Evolutionary conservation across 2,329 filamentous ascomycete genomes (phyloP).

Genomic region (Clonostachys solani): DNA sequence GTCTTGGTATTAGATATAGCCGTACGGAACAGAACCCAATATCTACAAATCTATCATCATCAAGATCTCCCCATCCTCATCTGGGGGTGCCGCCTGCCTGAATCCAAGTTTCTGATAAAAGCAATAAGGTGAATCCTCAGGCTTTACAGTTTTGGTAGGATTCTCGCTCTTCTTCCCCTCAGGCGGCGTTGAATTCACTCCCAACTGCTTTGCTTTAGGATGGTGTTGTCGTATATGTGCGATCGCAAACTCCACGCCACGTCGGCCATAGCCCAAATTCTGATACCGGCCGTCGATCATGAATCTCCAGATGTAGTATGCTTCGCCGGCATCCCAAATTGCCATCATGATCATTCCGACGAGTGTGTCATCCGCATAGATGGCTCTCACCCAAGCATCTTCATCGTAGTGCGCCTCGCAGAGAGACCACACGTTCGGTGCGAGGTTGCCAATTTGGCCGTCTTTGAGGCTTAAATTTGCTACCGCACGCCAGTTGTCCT

Average conservation of each 20-base stretch:
- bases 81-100: background rate
- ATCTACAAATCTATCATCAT: constrained; percentile 1
- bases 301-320: constrained; percentile 6
- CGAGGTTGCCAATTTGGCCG: constrained; percentile 4
- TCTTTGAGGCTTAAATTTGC: constrained; percentile 1
- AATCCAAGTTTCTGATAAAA: constrained; percentile 5
- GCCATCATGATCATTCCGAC: constrained; percentile 6
- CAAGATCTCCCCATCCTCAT: constrained; percentile 3
- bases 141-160: background rate
- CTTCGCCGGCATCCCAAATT: constrained; percentile 2
- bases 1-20: too few relatives aligned
- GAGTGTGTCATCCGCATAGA: constrained; percentile 5
- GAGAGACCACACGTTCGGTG: constrained; percentile 3
- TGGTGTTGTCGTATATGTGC: constrained; percentile 1
- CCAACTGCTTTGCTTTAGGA: background rate
- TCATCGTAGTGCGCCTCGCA: constrained; percentile 5
- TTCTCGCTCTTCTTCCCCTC: constrained; percentile 1
- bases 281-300: constrained; percentile 5
- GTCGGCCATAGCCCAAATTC: constrained; percentile 1
- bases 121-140: constrained; percentile 1
- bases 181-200: constrained; percentile 2
- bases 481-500: constrained; percentile 5
- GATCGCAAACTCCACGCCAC: background rate
- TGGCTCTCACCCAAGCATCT: constrained; percentile 5
- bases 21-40: background rate